Evolutionary conservation across 768 basidiomycete genomes (phyloP).

Genomic region (Leccinum variicolor): DNA sequence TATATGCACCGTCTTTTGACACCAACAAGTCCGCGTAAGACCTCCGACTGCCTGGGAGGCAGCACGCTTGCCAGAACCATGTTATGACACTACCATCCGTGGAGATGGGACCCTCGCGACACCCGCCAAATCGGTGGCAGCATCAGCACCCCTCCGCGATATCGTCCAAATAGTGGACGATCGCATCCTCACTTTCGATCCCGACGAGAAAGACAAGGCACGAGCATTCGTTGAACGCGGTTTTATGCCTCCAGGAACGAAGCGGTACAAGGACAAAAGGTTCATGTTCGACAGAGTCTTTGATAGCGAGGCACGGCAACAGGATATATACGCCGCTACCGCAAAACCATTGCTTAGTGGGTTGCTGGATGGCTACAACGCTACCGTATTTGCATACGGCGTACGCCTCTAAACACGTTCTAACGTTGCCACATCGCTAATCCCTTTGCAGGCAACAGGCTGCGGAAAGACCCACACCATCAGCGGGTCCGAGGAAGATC

Average conservation of each 20-base stretch:
- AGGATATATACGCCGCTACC: conserved; percentile 84
- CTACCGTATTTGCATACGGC: conserved; percentile 98
- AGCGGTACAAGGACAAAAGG: conserved; percentile 93
- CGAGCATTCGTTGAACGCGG: conserved; percentile 81
- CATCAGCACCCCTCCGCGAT: conserved; percentile 61
- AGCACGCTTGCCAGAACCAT: conserved; percentile 74
- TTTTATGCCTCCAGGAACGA: conserved; percentile 81
- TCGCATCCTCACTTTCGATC: conserved; percentile 94
- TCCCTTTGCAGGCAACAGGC: conserved; percentile 82
- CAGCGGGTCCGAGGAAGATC: conserved; percentile 83
- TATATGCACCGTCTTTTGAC: conserved; percentile 7
- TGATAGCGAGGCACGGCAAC: conserved; percentile 73
- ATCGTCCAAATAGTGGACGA: conserved; percentile 91
- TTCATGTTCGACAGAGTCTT: conserved; percentile 98
- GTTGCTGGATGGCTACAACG: conserved; percentile 91
- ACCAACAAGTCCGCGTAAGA: conserved; percentile 75
- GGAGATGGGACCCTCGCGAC: conserved; percentile 85
- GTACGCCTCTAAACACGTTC: conserved; percentile 47
- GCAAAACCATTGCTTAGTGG: conserved; percentile 81
- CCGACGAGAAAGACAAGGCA: conserved; percentile 82
- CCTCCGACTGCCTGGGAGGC: conserved; percentile 86
- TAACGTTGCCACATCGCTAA: conserved; percentile 7
- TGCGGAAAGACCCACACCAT: conserved; percentile 99
- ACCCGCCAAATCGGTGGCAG: conserved; percentile 48
- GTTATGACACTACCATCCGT: conserved; percentile 66